Evolutionary conservation across 2,329 filamentous ascomycete species (phyloP).

Genomic region (Sclerotinia minor): DNA sequence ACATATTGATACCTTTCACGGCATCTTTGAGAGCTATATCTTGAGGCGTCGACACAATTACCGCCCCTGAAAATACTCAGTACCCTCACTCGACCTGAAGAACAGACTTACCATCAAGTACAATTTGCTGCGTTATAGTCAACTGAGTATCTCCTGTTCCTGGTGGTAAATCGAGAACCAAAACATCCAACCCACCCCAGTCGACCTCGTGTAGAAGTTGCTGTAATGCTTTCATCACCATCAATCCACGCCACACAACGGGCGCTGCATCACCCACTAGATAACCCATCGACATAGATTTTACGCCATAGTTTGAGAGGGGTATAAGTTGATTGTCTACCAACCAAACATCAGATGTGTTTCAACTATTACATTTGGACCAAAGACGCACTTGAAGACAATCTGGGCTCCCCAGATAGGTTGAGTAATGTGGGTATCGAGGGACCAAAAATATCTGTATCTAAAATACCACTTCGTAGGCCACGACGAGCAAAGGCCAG

Average conservation of each 20-base stretch:
- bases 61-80: slow-evolving; percentile 54
- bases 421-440: slow-evolving; percentile 90
- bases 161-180: slow-evolving; percentile 88
- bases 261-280: slow-evolving; percentile 77
- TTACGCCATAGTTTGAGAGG: slow-evolving; percentile 89
- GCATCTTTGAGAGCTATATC: slow-evolving; percentile 91
- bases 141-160: slow-evolving; percentile 95
- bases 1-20: slow-evolving; percentile 89
- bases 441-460: slow-evolving; percentile 95
- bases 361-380: slow-evolving; percentile 14
- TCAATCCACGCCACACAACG: slow-evolving; percentile 91
- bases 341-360: slow-evolving; percentile 33
- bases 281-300: slow-evolving; percentile 99
- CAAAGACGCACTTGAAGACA: slow-evolving; percentile 64
- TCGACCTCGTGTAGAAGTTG: slow-evolving; percentile 94
- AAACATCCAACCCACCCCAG: slow-evolving; percentile 84
- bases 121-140: slow-evolving; percentile 92
- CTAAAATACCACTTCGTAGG: slow-evolving; percentile 81
- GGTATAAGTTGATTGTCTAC: slow-evolving; percentile 79
- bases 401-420: slow-evolving; percentile 73
- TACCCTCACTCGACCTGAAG: not conserved
- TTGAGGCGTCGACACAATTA: slow-evolving; percentile 92
- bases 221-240: slow-evolving; percentile 97
- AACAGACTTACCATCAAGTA: slow-evolving; percentile 69
- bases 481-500: slow-evolving; percentile 82